Evolutionary conservation across 257 asterid species (phyloP).

Genomic region (Ligustrum vulgare): DNA sequence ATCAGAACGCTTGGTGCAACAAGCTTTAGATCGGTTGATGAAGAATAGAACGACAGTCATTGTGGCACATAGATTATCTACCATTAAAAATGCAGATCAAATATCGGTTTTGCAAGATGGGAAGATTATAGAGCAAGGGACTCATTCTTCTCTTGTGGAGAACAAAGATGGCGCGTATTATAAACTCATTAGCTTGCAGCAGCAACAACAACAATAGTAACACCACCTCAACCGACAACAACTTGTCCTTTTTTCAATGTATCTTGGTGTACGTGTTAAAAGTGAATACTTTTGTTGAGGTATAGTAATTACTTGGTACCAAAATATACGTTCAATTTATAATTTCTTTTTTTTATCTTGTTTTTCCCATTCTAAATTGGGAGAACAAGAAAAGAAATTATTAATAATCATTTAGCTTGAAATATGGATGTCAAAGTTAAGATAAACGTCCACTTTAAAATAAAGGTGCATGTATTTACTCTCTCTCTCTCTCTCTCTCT

Average conservation of each 20-base stretch:
- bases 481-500: too few species aligned
- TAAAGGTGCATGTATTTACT: too few species aligned
- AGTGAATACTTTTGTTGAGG: background rate
- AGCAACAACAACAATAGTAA: constrained; percentile 59
- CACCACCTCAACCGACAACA: constrained; percentile 3
- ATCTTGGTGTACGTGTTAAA: background rate
- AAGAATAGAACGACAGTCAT: constrained; percentile 65
- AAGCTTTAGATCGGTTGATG: constrained; percentile 71
- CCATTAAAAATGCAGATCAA: constrained; percentile 65
- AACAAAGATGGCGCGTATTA: constrained; percentile 67
- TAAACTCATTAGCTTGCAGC: constrained; percentile 66
- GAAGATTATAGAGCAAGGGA: constrained; percentile 75
- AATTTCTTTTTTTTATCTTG: background rate
- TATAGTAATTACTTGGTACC: background rate
- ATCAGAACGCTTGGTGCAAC: constrained; percentile 70
- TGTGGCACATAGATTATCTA: constrained; percentile 80
- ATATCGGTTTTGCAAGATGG: constrained; percentile 79
- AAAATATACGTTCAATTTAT: background rate
- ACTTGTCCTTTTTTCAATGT: background rate
- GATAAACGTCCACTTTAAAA: too few species aligned
- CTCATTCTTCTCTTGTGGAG: constrained; percentile 65
- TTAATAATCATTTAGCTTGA: background rate
- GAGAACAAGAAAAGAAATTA: too few species aligned
- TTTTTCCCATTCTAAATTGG: too few species aligned
- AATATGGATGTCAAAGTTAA: too few species aligned